phyloP scores from a whole-genome alignment of 169 alveolate genomes.

The Cyclospora cayetanensis region DNA sequence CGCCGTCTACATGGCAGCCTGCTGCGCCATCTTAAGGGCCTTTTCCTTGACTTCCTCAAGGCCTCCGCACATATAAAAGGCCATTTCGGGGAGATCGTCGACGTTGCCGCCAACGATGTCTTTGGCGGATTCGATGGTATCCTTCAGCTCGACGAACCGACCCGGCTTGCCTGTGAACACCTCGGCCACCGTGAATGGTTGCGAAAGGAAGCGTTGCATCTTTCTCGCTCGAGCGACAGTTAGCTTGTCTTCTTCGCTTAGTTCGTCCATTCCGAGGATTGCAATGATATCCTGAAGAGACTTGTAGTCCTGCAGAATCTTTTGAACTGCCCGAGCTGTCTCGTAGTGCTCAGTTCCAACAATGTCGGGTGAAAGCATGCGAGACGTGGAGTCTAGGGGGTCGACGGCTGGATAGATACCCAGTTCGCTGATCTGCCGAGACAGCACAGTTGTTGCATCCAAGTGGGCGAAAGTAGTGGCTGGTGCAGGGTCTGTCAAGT shows the following conservation, averaged over 20 bases:
- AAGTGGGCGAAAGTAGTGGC: slow-evolving; percentile 98
- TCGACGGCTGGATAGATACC: slow-evolving; percentile 99
- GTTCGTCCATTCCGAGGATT: slow-evolving; percentile 96
- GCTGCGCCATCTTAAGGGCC: slow-evolving; percentile 84
- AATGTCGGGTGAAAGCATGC: slow-evolving; percentile 90
- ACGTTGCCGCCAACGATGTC: slow-evolving; percentile 95
- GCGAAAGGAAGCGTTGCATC: slow-evolving; percentile 95
- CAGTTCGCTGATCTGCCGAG: slow-evolving; percentile 94
- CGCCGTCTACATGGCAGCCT: background rate
- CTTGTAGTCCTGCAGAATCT: slow-evolving; percentile 95
- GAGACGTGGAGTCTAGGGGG: slow-evolving; percentile 96
- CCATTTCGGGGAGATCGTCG: slow-evolving; percentile 96
- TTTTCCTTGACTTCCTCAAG: slow-evolving; percentile 92
- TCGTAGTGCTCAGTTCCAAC: slow-evolving; percentile 95
- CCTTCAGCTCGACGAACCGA: slow-evolving; percentile 91
- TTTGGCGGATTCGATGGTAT: slow-evolving; percentile 91
- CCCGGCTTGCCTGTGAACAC: slow-evolving; percentile 95
- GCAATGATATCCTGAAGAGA: slow-evolving; percentile 96
- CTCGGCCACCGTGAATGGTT: slow-evolving; percentile 97
- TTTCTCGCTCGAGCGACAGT: slow-evolving; percentile 97
- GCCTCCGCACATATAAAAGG: slow-evolving; percentile 97
- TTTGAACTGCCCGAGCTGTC: slow-evolving; percentile 95
- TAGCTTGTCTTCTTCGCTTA: slow-evolving; percentile 96
- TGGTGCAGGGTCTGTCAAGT: slow-evolving; percentile 99
- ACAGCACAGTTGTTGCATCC: slow-evolving; percentile 98